Base-by-base conservation (phyloP, 2,329 filamentous ascomycete genomes). In the Incumbomyces lentus region DNA sequence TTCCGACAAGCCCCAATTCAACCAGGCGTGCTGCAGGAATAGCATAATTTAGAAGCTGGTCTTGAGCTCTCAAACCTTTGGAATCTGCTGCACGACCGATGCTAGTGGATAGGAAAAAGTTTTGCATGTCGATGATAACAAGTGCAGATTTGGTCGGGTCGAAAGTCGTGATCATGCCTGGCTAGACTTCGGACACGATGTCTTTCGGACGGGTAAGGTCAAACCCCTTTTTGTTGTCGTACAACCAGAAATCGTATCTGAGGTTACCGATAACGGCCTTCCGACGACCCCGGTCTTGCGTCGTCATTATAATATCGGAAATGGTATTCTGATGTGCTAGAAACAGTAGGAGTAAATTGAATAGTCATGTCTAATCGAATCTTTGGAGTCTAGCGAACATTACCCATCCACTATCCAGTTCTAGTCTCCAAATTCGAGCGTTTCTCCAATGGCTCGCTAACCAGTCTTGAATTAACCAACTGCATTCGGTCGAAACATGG, bases 1-100 rank as follows among this genome's bases (percentile, higher is more conserved):
- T n/a, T 75, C 68, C 0, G 66, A 73, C 32, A 79, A 62, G 2
- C 75, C 75, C 76, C 75, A 80, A 54, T 75, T 78, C 36, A 76
- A 62, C 72, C 73, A 76, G 16, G 76, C 75, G 63, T 32, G 73
- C 76, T 31, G 66, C 68, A 6, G 69, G 69, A 17, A 72, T 66
- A 4, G 64, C 67, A 29, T 65, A 63, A 40, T 64, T 53, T 14
- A 75, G 60, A 1, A 74, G 61, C 31, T 62, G 58, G 14, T 64
- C 48, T 54, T 67, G 44, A 53, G 74, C 59, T 54, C 63, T 40
- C 62, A 73, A 53, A 51, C 70, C 63, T 59, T 62, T 31, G 58
- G 74, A 56, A 59, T 62, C 31, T 61, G 63, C 49, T 66, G 69
- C 36, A 58, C 60, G 53, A 60, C 68, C 57, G 58, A 75, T 42